These are phyloP conservation scores for Sporothrix dimorphospora DNA, from an alignment of 2,329 filamentous ascomycete genomes.

Conservation along the genomic window DNA sequence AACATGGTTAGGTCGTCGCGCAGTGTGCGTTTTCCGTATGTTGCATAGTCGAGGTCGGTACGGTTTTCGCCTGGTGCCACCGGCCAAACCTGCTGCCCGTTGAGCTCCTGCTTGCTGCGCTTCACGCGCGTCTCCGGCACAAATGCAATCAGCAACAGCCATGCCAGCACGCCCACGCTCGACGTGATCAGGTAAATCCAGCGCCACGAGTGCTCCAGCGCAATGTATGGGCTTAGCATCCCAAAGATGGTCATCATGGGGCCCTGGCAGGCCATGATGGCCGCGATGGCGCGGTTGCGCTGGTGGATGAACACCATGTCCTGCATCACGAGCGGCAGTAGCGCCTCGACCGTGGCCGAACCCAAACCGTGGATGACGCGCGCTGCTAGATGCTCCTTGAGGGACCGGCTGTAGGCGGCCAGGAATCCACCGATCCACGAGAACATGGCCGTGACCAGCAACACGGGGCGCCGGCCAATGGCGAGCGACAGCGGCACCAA, in stretches of 20 bases:
- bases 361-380: conserved; percentile 44
- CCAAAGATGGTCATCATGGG: conserved; percentile 42
- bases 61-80: not conserved
- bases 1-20: conserved; percentile 11
- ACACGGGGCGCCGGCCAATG: conserved; percentile 43
- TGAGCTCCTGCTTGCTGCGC: conserved; percentile 30
- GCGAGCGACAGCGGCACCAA: conserved; percentile 45
- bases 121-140: conserved; percentile 43
- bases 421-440: conserved; percentile 44
- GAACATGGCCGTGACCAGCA: conserved; percentile 41
- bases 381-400: conserved; percentile 40
- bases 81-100: conserved; percentile 30
- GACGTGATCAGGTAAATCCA: conserved; percentile 45
- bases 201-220: conserved; percentile 43
- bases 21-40: not conserved
- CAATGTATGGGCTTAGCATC: conserved; percentile 40
- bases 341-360: conserved; percentile 44
- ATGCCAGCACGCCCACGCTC: conserved; percentile 40
- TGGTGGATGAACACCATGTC: conserved; percentile 47
- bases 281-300: conserved; percentile 33
- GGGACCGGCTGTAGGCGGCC: conserved; percentile 40
- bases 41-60: not conserved
- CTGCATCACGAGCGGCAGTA: conserved; percentile 46
- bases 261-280: conserved; percentile 33
- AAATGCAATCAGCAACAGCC: conserved; percentile 41